A percentile compares a stretch with the other conserved stretches of the same genome.
phyloP scores from a whole-genome alignment of 257 asterid species.

The Euphrasia confusa region DNA sequence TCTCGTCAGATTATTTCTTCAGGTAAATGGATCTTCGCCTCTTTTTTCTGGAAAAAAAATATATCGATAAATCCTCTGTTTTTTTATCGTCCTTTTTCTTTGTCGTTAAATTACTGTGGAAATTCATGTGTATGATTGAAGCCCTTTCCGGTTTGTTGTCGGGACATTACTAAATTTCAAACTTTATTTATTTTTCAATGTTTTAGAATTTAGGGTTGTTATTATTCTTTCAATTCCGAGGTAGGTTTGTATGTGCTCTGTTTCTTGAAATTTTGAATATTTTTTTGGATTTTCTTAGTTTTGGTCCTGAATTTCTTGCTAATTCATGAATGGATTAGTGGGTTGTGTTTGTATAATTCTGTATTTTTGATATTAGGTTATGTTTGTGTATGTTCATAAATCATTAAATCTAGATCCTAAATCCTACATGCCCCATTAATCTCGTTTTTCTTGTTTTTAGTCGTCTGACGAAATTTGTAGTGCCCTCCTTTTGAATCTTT shows the following conservation, averaged over 20 bases:
- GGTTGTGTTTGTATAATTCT: conserved; percentile 9
- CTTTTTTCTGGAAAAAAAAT: background rate
- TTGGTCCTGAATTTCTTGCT: no score
- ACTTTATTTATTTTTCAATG: background rate
- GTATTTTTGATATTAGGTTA: background rate
- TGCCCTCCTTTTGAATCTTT: background rate
- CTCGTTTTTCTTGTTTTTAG: background rate
- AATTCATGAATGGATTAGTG: background rate
- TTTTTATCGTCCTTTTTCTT: background rate
- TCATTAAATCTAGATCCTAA: background rate
- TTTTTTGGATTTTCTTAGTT: no score
- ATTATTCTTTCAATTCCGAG: background rate
- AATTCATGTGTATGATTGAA: conserved; percentile 3
- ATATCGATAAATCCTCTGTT: background rate
- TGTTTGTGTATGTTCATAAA: background rate
- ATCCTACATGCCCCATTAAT: background rate
- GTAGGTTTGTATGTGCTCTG: conserved; percentile 12
- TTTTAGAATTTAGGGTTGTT: background rate
- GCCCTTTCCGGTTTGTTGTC: conserved; percentile 2
- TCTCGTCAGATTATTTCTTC: background rate
- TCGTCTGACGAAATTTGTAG: background rate
- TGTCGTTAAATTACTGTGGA: conserved; percentile 11
- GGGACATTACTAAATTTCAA: background rate
- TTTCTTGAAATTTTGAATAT: conserved; percentile 4
- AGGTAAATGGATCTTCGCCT: conserved; percentile 14